phyloP scores from a whole-genome alignment of 495 filamentous ascomycete species.

The Penicillium ucsense region DNA sequence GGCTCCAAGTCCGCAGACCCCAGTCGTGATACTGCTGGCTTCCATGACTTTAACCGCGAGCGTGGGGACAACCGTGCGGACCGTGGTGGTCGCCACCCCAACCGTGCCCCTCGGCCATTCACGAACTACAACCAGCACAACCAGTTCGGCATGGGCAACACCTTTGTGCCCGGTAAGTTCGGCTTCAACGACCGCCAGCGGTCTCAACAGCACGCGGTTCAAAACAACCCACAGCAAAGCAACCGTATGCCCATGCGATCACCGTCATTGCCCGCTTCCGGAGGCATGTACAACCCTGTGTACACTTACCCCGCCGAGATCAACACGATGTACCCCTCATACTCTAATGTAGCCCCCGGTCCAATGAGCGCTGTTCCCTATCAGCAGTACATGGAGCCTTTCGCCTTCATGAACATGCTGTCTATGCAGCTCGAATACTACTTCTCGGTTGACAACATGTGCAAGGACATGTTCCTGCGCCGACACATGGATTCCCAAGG shows the following conservation, averaged over 20 bases:
- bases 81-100: conserved; percentile 42
- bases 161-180: conserved; percentile 30
- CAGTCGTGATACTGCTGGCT: conserved; percentile 22
- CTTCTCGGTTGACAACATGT: conserved; percentile 91
- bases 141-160: conserved; percentile 40
- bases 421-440: conserved; percentile 77
- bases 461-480: conserved; percentile 85
- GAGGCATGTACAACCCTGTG: conserved; percentile 23
- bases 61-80: conserved; percentile 33
- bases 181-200: conserved; percentile 35
- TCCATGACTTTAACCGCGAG: conserved; percentile 34
- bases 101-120: conserved; percentile 43
- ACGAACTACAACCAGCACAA: conserved; percentile 31
- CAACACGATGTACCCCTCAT: conserved; percentile 42
- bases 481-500: conserved; percentile 91
- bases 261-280: conserved; percentile 39
- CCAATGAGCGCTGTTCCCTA: conserved; percentile 57
- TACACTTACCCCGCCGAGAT: conserved; percentile 31
- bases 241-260: conserved; percentile 38
- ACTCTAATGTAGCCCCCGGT: conserved; percentile 42
- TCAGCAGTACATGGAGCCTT: conserved; percentile 47
- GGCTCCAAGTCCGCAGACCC: conserved; percentile 32
- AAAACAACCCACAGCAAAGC: conserved; percentile 27
- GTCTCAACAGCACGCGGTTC: conserved; percentile 20
- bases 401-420: conserved; percentile 46